Percentiles rank a stretch among this genome's conserved stretches.
Conservation (phyloP, 495 filamentous ascomycete species). For the Talaromyces thailandensis region DNA sequence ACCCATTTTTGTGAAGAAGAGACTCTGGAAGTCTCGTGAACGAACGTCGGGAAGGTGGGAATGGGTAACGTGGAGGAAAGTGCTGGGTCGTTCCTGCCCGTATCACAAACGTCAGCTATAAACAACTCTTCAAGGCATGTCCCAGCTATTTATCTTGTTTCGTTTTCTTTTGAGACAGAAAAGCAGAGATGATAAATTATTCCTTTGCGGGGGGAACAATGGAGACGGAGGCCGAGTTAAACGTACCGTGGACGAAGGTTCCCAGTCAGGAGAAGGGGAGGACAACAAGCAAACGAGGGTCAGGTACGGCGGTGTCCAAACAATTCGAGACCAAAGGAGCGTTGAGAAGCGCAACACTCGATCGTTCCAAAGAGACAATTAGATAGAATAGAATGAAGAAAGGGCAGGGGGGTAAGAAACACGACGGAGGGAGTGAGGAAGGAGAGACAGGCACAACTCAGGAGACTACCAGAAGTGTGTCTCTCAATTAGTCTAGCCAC, state of each 20-base stretch:
- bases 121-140: background rate
- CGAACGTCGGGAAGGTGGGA: conserved; percentile 1
- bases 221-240: background rate
- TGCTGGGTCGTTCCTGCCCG: background rate
- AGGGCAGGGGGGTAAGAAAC: background rate
- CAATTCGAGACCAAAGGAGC: background rate
- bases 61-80: background rate
- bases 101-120: background rate
- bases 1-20: conserved; percentile 2
- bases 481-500: background rate
- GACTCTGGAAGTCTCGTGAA: background rate
- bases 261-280: conserved; percentile 2
- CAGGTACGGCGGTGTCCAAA: background rate
- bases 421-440: background rate
- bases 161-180: background rate
- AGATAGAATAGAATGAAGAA: conserved; percentile 1
- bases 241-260: conserved; percentile 5
- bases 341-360: background rate
- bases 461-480: background rate
- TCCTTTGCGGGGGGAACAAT: background rate
- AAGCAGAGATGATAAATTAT: background rate
- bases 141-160: background rate
- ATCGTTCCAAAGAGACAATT: background rate
- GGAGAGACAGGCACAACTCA: background rate
- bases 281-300: background rate